Conservation (phyloP, 139 green algal genomes). For the Pseudopediastrum boryanum region DNA sequence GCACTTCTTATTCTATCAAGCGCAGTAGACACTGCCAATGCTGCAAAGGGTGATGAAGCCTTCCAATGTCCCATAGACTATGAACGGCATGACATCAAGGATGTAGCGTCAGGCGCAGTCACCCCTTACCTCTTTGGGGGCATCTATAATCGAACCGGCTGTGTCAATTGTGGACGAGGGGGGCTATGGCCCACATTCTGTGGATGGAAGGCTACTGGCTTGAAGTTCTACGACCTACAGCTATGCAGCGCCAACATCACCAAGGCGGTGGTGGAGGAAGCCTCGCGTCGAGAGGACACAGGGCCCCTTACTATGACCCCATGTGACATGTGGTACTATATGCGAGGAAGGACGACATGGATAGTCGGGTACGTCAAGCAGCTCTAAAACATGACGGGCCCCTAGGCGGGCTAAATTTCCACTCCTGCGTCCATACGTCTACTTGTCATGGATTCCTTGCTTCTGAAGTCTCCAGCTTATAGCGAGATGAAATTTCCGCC, state of each 20-base stretch:
- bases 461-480: too few relatives aligned
- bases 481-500: too few relatives aligned
- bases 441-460: too few relatives aligned
- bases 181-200: slow-evolving; percentile 21
- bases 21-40: too few relatives aligned
- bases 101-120: background rate
- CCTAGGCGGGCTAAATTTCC: too few relatives aligned
- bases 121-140: slow-evolving; percentile 23
- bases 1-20: too few relatives aligned
- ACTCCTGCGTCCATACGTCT: too few relatives aligned
- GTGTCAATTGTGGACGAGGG: slow-evolving; percentile 27
- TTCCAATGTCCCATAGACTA: slow-evolving; percentile 31
- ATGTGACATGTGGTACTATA: slow-evolving; percentile 30
- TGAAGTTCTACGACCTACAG: slow-evolving; percentile 28
- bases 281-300: too few relatives aligned
- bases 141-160: slow-evolving; percentile 17
- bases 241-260: slow-evolving; percentile 23
- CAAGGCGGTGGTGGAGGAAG: background rate
- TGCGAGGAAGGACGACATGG: slow-evolving; percentile 33
- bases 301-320: slow-evolving; percentile 14
- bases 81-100: slow-evolving; percentile 7
- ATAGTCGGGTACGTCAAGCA: slow-evolving; percentile 34
- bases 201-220: background rate
- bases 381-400: too few relatives aligned
- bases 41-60: too few relatives aligned